Conservation (phyloP, 78 protist species). For the Pigoraptor vietnamica region DNA sequence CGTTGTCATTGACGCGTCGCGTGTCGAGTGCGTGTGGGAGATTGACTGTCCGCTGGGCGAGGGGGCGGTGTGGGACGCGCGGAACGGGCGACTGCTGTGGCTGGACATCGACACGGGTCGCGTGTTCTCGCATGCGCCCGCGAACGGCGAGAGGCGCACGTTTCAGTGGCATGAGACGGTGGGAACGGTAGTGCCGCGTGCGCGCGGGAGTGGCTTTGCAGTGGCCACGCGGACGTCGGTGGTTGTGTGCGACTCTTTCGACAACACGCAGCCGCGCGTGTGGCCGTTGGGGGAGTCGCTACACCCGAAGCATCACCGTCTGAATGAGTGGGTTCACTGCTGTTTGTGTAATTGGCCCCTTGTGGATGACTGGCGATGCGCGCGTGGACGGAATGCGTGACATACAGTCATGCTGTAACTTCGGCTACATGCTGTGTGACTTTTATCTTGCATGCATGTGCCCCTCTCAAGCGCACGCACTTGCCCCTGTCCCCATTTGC, state of each 20-base stretch:
- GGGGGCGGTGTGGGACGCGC: constrained; percentile 3
- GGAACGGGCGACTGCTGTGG: background rate
- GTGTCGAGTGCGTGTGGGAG: background rate
- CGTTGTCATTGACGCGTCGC: background rate
- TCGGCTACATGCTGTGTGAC: too few relatives aligned
- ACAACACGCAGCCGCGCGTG: background rate
- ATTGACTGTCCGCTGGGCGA: background rate
- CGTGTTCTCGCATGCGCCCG: background rate
- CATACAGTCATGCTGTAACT: too few relatives aligned
- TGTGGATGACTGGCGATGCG: background rate
- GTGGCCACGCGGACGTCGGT: background rate
- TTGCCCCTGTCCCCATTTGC: too few relatives aligned
- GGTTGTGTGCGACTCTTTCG: background rate
- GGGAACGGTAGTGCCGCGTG: background rate
- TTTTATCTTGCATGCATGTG: too few relatives aligned
- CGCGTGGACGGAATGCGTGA: too few relatives aligned
- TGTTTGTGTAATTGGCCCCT: background rate
- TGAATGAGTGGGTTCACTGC: background rate
- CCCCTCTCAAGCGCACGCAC: too few relatives aligned
- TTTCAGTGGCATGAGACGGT: background rate
- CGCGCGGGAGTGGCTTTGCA: background rate
- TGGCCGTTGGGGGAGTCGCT: background rate
- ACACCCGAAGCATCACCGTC: constrained; percentile 21
- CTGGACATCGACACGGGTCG: background rate
- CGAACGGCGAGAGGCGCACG: background rate